Percentiles rank a stretch among this genome's conserved stretches.
Conservation (phyloP, 2,329 filamentous ascomycete species). For the Ilyonectria sp. region DNA sequence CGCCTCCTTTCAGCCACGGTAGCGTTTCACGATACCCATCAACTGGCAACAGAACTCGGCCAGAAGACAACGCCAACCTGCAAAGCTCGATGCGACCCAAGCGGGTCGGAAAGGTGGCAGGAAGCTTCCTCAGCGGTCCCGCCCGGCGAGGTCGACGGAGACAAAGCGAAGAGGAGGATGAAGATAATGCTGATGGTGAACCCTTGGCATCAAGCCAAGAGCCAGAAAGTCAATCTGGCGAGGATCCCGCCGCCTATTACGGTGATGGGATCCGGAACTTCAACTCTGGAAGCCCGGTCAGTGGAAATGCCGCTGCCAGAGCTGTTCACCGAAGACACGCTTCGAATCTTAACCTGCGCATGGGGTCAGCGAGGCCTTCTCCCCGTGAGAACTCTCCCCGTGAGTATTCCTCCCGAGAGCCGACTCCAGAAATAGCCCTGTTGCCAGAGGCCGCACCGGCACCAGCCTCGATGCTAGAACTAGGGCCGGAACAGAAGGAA, state of each 20-base stretch:
- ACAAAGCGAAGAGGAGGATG: constrained; percentile 67
- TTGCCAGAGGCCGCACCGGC: constrained; percentile 9
- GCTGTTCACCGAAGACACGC: constrained; percentile 58
- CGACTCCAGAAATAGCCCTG: constrained; percentile 1
- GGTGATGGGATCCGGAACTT: constrained; percentile 62
- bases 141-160: constrained; percentile 79
- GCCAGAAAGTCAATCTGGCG: constrained; percentile 57
- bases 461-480: constrained; percentile 33
- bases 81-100: constrained; percentile 86
- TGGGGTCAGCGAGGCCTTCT: constrained; percentile 51
- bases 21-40: constrained; percentile 69
- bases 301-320: constrained; percentile 61
- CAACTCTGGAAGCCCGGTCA: constrained; percentile 73
- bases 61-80: constrained; percentile 75
- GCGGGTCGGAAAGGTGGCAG: constrained; percentile 80
- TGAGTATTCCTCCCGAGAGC: constrained; percentile 7
- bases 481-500: constrained; percentile 51
- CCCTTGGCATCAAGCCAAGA: constrained; percentile 59
- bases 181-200: constrained; percentile 61
- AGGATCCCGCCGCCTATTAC: constrained; percentile 61
- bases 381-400: constrained; percentile 33
- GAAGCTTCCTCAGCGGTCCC: constrained; percentile 84
- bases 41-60: constrained; percentile 64
- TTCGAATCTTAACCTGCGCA: constrained; percentile 56
- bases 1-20: constrained; percentile 62